These are phyloP conservation scores for Maudiozyma turicensis DNA, from an alignment of 805 yeast genomes.

Conservation along the genomic window DNA sequence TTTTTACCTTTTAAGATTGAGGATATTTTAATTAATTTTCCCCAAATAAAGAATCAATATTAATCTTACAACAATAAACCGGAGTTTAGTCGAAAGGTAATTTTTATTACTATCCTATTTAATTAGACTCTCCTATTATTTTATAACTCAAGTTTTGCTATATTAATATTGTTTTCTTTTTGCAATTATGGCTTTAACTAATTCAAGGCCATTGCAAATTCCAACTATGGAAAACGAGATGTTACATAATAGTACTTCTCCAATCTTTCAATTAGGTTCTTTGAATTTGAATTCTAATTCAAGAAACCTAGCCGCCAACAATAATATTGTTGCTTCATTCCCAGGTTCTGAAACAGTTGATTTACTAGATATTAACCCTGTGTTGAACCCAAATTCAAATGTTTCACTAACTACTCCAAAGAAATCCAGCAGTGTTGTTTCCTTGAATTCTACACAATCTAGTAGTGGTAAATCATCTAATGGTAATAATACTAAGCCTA, in stretches of 20 bases:
- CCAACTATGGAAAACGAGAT: slow-evolving; percentile 32
- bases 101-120: too few relatives aligned
- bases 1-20: not conserved
- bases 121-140: too few relatives aligned
- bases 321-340: slow-evolving; percentile 2
- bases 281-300: slow-evolving; percentile 10
- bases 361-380: slow-evolving; percentile 15
- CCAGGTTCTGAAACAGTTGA: slow-evolving; percentile 13
- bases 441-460: not conserved
- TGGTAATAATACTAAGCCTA: not conserved
- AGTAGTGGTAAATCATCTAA: slow-evolving; percentile 2
- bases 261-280: slow-evolving; percentile 25
- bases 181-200: slow-evolving; percentile 52
- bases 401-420: slow-evolving; percentile 1
- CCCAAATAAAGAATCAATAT: not conserved
- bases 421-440: slow-evolving; percentile 1
- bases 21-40: slow-evolving; percentile 3
- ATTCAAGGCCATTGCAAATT: slow-evolving; percentile 52
- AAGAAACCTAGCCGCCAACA: not conserved
- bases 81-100: too few relatives aligned
- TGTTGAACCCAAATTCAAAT: slow-evolving; percentile 1
- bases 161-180: not conserved
- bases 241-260: slow-evolving; percentile 26
- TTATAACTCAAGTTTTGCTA: not conserved
- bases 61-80: too few relatives aligned